These are phyloP conservation scores for Oxytropis ochrocephala DNA, from an alignment of 306 rosid genomes.

Conservation along the genomic window DNA sequence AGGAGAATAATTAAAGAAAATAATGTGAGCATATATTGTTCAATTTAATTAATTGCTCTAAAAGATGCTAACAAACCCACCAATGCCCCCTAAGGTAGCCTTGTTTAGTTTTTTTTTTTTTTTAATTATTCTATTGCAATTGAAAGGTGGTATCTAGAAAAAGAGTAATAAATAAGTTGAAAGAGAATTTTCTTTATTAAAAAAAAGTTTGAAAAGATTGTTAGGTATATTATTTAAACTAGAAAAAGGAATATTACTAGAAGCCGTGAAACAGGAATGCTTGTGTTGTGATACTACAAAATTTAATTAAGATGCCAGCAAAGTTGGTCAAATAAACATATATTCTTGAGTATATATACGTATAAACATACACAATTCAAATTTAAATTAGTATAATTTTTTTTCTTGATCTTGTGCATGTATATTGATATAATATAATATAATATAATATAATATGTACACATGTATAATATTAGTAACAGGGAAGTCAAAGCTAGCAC, in stretches of 20 bases:
- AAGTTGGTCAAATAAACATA: slow-evolving; percentile 13
- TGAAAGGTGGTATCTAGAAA: slow-evolving; percentile 22
- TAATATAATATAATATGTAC: too few species aligned
- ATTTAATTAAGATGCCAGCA: slow-evolving; percentile 5
- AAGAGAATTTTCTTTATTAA: not conserved
- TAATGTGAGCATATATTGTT: not conserved
- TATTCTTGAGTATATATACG: not conserved
- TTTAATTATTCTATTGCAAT: slow-evolving; percentile 21
- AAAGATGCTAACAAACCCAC: slow-evolving; percentile 32
- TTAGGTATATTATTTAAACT: slow-evolving; percentile 21
- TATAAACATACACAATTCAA: not conserved
- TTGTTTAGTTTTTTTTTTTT: slow-evolving; percentile 10
- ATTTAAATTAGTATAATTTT: not conserved
- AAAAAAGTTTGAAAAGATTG: slow-evolving; percentile 13
- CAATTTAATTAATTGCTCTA: not conserved
- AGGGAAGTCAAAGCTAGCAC: slow-evolving; percentile 15
- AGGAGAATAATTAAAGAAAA: not conserved
- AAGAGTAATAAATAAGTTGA: slow-evolving; percentile 2
- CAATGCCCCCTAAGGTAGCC: slow-evolving; percentile 4
- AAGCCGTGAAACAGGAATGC: slow-evolving; percentile 2
- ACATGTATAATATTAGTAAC: not conserved
- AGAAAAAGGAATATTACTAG: slow-evolving; percentile 4
- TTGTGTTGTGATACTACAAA: slow-evolving; percentile 1
- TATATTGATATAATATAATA: not conserved
- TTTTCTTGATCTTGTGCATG: not conserved